phyloP scores from a whole-genome alignment of 345 rosid species.

The Dipteronia dyeriana region DNA sequence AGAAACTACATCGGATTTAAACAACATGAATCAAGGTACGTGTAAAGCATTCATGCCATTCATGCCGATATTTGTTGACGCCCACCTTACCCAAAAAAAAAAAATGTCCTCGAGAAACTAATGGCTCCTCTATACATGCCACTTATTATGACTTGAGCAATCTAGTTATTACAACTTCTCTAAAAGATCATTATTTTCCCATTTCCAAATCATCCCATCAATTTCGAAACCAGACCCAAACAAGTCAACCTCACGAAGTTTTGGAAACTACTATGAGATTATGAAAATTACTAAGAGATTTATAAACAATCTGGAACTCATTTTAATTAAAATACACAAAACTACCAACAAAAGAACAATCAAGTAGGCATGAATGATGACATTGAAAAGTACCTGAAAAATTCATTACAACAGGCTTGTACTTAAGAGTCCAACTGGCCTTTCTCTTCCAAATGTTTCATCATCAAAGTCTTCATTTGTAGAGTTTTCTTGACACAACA shows the following conservation, averaged over 20 bases:
- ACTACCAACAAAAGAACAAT: not conserved
- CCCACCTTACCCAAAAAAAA: too few relatives aligned
- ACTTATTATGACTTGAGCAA: too few relatives aligned
- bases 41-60: too few relatives aligned
- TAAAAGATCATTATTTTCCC: too few relatives aligned
- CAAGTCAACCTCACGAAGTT: not conserved
- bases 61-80: too few relatives aligned
- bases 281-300: not conserved
- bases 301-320: not conserved
- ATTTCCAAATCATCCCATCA: not conserved
- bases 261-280: not conserved
- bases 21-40: too few relatives aligned
- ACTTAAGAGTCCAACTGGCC: conserved; percentile 48
- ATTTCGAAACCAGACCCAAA: not conserved
- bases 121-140: too few relatives aligned
- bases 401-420: conserved; percentile 45
- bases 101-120: too few relatives aligned
- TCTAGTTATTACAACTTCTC: too few relatives aligned
- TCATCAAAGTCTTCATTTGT: conserved; percentile 87
- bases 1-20: too few relatives aligned
- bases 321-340: conserved; percentile 13
- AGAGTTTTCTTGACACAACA: conserved; percentile 85
- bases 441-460: conserved; percentile 57
- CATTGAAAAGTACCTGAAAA: conserved; percentile 50
- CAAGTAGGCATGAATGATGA: not conserved